Conservation (phyloP, 2,329 filamentous ascomycete genomes). For the Stachybotrys chartarum region DNA sequence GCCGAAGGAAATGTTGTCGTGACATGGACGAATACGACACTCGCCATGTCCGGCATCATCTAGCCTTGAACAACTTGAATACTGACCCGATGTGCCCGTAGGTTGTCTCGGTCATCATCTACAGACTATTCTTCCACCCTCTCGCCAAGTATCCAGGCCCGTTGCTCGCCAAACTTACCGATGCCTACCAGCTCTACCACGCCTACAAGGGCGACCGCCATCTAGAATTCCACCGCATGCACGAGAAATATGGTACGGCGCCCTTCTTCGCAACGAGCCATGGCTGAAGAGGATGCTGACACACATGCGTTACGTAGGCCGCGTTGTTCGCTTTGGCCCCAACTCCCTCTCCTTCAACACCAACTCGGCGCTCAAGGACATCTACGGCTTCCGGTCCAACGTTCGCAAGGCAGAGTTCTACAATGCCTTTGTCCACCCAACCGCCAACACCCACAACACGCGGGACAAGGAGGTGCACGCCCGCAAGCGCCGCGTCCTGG, state of each 20-base stretch:
- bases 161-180: constrained; percentile 54
- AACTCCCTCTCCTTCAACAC: constrained; percentile 75
- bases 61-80: not conserved
- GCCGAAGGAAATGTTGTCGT: too few relatives aligned
- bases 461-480: constrained; percentile 63
- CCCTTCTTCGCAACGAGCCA: not conserved
- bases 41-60: too few relatives aligned
- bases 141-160: constrained; percentile 60
- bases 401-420: constrained; percentile 67
- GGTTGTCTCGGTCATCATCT: constrained; percentile 37
- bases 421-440: constrained; percentile 63
- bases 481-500: constrained; percentile 63
- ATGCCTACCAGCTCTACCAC: constrained; percentile 62
- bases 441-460: constrained; percentile 65
- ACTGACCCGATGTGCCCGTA: constrained; percentile 10
- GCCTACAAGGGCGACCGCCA: constrained; percentile 70
- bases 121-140: constrained; percentile 57
- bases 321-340: constrained; percentile 70
- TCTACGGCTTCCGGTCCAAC: constrained; percentile 57
- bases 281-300: not conserved
- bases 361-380: constrained; percentile 56
- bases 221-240: constrained; percentile 63
- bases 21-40: too few relatives aligned
- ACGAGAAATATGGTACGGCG: constrained; percentile 59
- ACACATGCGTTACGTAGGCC: constrained; percentile 29